Percentiles rank a stretch among this genome's conserved stretches.
Evolutionary conservation across 2,329 filamentous ascomycete species (phyloP).

Genomic region (Fusarium odoratissimum): DNA sequence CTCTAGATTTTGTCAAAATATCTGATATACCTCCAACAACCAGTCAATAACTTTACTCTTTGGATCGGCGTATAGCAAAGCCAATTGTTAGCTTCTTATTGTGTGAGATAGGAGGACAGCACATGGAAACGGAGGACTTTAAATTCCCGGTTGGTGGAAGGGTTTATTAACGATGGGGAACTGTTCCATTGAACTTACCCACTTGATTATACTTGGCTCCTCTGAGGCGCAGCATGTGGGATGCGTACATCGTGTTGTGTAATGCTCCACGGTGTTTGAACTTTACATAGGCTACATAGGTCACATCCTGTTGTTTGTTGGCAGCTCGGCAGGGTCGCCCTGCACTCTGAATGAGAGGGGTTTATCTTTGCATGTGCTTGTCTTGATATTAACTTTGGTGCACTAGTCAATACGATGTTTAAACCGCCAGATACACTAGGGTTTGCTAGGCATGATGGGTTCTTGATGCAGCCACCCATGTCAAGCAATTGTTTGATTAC

Average conservation of each 20-base stretch:
- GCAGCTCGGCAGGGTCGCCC: conserved; percentile 28
- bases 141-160: conserved; percentile 29
- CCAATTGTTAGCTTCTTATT: not conserved
- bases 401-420: conserved; percentile 32
- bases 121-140: conserved; percentile 4
- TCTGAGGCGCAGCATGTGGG: conserved; percentile 27
- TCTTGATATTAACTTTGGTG: conserved; percentile 9
- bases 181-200: conserved; percentile 18
- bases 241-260: conserved; percentile 30
- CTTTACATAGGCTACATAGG: conserved; percentile 40
- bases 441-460: conserved; percentile 18
- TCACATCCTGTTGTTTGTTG: conserved; percentile 20
- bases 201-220: conserved; percentile 10
- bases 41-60: not conserved
- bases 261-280: conserved; percentile 34
- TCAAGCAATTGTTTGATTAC: conserved; percentile 3
- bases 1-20: not conserved
- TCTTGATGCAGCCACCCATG: conserved; percentile 13
- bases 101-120: not conserved
- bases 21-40: conserved; percentile 14
- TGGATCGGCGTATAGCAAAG: not conserved
- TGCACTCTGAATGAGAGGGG: conserved; percentile 18
- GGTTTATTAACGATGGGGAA: conserved; percentile 4
- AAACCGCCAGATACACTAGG: conserved; percentile 27
- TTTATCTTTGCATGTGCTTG: conserved; percentile 34